A percentile compares a stretch with the other conserved stretches of the same genome.
phyloP scores from a whole-genome alignment of 257 asterid genomes.

The Plantago ovata region DNA sequence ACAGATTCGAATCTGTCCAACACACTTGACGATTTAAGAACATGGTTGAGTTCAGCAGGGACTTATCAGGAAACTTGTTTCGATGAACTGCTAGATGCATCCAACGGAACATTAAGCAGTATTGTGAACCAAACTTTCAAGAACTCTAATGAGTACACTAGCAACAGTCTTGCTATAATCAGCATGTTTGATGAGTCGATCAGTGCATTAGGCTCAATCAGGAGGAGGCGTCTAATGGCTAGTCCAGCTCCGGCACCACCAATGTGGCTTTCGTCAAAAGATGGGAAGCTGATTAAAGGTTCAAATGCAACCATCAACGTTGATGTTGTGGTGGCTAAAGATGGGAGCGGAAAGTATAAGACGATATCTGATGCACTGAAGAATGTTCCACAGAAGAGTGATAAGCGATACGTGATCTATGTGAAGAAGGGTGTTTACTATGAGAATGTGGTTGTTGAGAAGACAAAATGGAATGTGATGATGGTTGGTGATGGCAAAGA shows the following conservation, averaged over 20 bases:
- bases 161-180: constrained; percentile 43
- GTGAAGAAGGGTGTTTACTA: constrained; percentile 19
- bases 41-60: constrained; percentile 53
- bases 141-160: constrained; percentile 33
- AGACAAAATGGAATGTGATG: constrained; percentile 22
- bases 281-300: constrained; percentile 4
- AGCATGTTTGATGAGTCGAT: constrained; percentile 25
- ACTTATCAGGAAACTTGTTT: constrained; percentile 50
- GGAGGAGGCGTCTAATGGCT: constrained; percentile 32
- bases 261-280: constrained; percentile 27
- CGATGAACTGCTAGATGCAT: constrained; percentile 24
- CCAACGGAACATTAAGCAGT: constrained; percentile 9
- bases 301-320: constrained; percentile 10
- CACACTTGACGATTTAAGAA: constrained; percentile 32
- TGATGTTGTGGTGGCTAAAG: constrained; percentile 23
- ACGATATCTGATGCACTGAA: constrained; percentile 13
- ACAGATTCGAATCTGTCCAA: constrained; percentile 14
- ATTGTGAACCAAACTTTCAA: constrained; percentile 17
- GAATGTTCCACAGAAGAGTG: constrained; percentile 9
- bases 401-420: constrained; percentile 3
- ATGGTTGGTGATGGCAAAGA: constrained; percentile 16
- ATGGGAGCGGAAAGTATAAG: constrained; percentile 16
- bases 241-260: constrained; percentile 18
- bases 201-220: constrained; percentile 10
- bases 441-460: constrained; percentile 22